Conservation (phyloP, 2,329 filamentous ascomycete genomes). For the Sphaerulina musiva region DNA sequence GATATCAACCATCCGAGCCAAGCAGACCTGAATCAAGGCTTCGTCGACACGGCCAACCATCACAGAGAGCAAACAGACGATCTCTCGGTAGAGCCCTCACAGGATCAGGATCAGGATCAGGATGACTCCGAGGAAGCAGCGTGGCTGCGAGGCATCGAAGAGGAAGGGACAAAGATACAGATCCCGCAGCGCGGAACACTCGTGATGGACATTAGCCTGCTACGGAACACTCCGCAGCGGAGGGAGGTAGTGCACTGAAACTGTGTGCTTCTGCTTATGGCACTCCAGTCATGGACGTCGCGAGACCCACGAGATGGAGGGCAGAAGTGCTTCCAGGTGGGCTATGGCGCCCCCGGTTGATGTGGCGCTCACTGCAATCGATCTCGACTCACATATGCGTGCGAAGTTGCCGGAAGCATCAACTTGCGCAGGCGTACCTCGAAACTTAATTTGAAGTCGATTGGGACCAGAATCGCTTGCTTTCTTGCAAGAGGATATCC, state of each 20-base stretch:
- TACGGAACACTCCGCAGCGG: slow-evolving; percentile 9
- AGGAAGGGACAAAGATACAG: slow-evolving; percentile 24
- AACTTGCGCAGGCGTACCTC: too few species aligned
- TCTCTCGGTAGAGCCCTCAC: background rate
- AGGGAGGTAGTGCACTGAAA: background rate
- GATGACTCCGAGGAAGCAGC: slow-evolving; percentile 26
- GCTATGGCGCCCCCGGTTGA: too few species aligned
- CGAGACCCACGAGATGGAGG: too few species aligned
- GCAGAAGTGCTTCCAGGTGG: too few species aligned
- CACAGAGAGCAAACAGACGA: slow-evolving; percentile 8
- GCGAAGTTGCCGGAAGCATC: too few species aligned
- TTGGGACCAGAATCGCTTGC: too few species aligned
- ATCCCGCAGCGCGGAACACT: slow-evolving; percentile 26
- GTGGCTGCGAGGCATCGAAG: slow-evolving; percentile 30
- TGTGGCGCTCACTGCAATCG: too few species aligned
- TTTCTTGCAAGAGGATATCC: too few species aligned
- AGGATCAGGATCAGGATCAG: slow-evolving; percentile 9
- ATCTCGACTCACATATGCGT: too few species aligned
- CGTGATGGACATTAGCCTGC: slow-evolving; percentile 23
- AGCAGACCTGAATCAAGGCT: slow-evolving; percentile 29
- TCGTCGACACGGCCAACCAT: slow-evolving; percentile 5
- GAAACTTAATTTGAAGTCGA: too few species aligned
- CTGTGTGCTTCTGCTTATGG: too few species aligned
- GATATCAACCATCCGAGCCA: slow-evolving; percentile 42
- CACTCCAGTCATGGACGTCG: too few species aligned